phyloP scores from a whole-genome alignment of 352 stramenopile genomes.

The Phytopythium helicoides region DNA sequence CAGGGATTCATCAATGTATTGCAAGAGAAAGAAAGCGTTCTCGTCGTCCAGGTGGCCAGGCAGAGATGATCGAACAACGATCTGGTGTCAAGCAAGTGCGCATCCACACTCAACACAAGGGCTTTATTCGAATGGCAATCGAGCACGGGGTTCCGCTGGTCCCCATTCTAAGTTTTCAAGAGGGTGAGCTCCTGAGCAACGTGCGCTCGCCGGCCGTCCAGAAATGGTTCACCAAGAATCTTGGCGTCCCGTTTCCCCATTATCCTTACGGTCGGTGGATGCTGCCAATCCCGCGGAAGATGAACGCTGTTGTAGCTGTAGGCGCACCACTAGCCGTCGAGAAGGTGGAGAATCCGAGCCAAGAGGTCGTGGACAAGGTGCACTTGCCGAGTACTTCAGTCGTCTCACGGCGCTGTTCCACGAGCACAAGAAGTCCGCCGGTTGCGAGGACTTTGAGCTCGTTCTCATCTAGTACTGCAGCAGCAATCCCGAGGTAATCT shows the following conservation, averaged over 20 bases:
- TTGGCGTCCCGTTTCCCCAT: constrained; percentile 79
- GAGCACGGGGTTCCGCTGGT: constrained; percentile 73
- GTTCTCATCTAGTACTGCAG: constrained; percentile 55
- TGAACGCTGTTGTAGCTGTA: constrained; percentile 62
- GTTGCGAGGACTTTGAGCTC: constrained; percentile 72
- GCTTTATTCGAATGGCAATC: constrained; percentile 78
- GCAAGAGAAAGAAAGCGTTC: constrained; percentile 50
- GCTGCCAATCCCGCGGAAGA: constrained; percentile 67
- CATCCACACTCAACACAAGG: constrained; percentile 74
- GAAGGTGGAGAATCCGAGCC: constrained; percentile 39
- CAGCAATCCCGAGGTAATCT: too few species aligned
- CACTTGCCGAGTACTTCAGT: constrained; percentile 61
- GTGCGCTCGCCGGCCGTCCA: constrained; percentile 65
- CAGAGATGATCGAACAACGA: constrained; percentile 77
- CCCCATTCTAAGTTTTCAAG: constrained; percentile 77
- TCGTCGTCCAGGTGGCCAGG: constrained; percentile 83
- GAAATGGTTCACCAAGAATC: constrained; percentile 73
- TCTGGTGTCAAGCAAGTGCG: constrained; percentile 60
- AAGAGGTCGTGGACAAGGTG: constrained; percentile 60
- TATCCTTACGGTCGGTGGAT: constrained; percentile 67
- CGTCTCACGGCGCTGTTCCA: constrained; percentile 57
- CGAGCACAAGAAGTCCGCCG: constrained; percentile 72
- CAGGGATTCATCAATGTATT: constrained; percentile 52
- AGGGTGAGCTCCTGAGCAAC: constrained; percentile 84
- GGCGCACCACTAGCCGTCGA: constrained; percentile 55